These are phyloP conservation scores for Acer campestre DNA, from an alignment of 345 rosid species.

Conservation along the genomic window DNA sequence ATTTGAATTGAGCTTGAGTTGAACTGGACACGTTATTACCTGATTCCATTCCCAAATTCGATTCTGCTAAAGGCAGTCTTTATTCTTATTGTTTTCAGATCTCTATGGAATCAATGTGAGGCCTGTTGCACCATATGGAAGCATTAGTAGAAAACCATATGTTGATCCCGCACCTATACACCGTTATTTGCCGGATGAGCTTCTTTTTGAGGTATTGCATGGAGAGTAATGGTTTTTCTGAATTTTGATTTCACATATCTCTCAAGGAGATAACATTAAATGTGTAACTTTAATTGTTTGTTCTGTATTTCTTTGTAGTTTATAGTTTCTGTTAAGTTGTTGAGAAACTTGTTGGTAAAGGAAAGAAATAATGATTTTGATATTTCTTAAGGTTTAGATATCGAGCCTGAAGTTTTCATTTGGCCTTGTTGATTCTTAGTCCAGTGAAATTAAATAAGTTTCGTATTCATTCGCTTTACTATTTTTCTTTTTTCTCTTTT, in stretches of 20 bases:
- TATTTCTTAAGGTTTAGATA: not conserved
- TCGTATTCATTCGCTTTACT: not conserved
- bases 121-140: slow-evolving; percentile 84
- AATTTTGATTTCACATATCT: not conserved
- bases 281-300: not conserved
- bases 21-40: not conserved
- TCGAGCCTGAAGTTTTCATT: not conserved
- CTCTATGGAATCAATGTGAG: slow-evolving; percentile 87
- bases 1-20: not conserved
- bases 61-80: not conserved
- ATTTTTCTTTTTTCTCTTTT: no score
- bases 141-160: slow-evolving; percentile 58
- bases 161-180: slow-evolving; percentile 77
- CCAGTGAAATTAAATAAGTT: not conserved
- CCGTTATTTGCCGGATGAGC: slow-evolving; percentile 89
- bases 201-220: slow-evolving; percentile 69
- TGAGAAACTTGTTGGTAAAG: not conserved
- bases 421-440: not conserved
- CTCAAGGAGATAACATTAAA: no score
- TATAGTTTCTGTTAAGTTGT: not conserved
- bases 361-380: not conserved
- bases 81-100: slow-evolving; percentile 43
- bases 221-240: not conserved
- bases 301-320: no score
- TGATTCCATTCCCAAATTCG: not conserved